A percentile compares a stretch with the other conserved stretches of the same genome.
Evolutionary conservation across 2,329 filamentous ascomycete species (phyloP).

Genomic region (Colletotrichum truncatum): DNA sequence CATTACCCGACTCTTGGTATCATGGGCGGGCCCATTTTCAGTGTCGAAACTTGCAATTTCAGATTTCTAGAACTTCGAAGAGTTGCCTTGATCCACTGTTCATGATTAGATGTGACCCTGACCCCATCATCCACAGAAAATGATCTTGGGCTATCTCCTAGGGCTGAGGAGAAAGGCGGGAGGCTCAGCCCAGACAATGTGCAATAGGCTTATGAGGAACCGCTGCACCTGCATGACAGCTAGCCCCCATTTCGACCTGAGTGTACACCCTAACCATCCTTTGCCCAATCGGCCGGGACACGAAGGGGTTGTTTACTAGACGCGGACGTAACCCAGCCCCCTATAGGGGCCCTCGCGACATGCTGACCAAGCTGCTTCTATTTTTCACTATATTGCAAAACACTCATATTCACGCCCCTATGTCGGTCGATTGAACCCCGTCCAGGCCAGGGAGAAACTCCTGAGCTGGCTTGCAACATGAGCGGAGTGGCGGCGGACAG

Average conservation of each 20-base stretch:
- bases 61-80: too few relatives aligned
- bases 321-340: conserved; percentile 6
- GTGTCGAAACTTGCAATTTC: not conserved
- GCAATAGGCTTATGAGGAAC: not conserved
- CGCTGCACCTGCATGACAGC: conserved; percentile 1
- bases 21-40: not conserved
- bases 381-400: conserved; percentile 10
- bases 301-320: not conserved
- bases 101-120: too few relatives aligned
- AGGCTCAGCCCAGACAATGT: conserved; percentile 1
- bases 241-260: not conserved
- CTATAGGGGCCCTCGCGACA: not conserved
- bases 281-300: conserved; percentile 16
- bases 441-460: not conserved
- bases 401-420: not conserved
- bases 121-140: not conserved
- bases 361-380: conserved; percentile 31
- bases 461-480: not conserved
- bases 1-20: not conserved
- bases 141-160: not conserved
- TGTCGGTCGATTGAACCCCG: not conserved
- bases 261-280: conserved; percentile 4
- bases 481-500: conserved; percentile 11
- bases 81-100: too few relatives aligned
- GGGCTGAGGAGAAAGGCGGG: conserved; percentile 4